phyloP scores from a whole-genome alignment of 768 basidiomycete genomes.

The Lactarius psammicola region DNA sequence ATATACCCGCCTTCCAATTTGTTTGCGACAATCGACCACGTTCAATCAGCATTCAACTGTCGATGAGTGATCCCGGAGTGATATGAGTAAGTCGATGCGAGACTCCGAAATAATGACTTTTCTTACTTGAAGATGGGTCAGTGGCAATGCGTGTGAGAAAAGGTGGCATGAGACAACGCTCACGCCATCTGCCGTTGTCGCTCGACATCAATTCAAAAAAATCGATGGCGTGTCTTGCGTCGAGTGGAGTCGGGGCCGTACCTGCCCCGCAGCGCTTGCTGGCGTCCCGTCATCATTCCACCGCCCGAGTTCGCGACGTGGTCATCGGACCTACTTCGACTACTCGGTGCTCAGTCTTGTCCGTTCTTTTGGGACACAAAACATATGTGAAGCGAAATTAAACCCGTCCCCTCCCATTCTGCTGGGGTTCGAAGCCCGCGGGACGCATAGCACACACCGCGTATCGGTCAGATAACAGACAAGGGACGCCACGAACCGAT shows the following conservation, averaged over 20 bases:
- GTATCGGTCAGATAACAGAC: background rate
- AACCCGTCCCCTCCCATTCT: background rate
- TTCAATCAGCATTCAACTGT: background rate
- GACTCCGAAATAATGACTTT: slow-evolving; percentile 8
- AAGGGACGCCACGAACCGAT: background rate
- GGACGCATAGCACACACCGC: background rate
- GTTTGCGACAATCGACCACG: background rate
- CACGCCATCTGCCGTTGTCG: background rate
- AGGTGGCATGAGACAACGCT: background rate
- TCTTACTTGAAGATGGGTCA: slow-evolving; percentile 5
- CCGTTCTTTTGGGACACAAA: background rate
- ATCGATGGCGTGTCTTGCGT: slow-evolving; percentile 9
- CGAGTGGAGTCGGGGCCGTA: slow-evolving; percentile 6
- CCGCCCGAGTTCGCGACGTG: background rate
- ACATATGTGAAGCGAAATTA: background rate
- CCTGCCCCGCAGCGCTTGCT: slow-evolving; percentile 13
- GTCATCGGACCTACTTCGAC: background rate
- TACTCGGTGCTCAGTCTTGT: background rate
- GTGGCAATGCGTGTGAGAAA: background rate
- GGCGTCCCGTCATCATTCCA: background rate
- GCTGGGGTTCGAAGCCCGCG: background rate
- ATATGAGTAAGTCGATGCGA: background rate
- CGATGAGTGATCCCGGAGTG: background rate
- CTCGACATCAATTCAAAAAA: slow-evolving; percentile 11
- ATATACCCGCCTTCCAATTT: background rate